Conservation (phyloP, 257 asterid genomes). For the Solanum infundibuliforme region DNA sequence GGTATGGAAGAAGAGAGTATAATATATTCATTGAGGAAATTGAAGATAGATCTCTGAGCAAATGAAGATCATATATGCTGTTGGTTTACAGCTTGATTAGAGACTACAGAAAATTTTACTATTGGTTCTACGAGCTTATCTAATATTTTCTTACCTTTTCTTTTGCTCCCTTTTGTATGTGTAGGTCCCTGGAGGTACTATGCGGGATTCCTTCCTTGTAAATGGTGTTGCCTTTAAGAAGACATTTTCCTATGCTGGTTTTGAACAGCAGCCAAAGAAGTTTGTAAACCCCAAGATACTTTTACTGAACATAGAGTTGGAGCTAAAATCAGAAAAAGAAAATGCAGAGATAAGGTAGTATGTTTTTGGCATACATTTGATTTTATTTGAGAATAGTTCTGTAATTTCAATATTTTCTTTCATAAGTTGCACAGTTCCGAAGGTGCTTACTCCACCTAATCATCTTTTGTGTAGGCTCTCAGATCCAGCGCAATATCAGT, state of each 20-base stretch:
- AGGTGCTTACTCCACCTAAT: conserved; percentile 5
- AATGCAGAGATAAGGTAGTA: conserved; percentile 94
- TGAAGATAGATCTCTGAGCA: neutral
- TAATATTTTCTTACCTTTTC: neutral
- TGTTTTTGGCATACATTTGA: neutral
- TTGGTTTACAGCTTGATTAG: neutral
- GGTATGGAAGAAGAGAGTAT: neutral
- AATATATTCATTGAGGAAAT: neutral
- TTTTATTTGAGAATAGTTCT: neutral
- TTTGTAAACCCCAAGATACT: conserved; percentile 74
- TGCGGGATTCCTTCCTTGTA: conserved; percentile 97
- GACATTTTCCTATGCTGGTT: conserved; percentile 99
- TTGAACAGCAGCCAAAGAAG: conserved; percentile 96
- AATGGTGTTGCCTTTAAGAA: conserved; percentile 97
- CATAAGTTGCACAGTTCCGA: neutral
- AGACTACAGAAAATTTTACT: neutral
- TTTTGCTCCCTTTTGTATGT: conserved; percentile 4
- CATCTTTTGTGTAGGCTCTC: conserved; percentile 45
- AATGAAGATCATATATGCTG: neutral
- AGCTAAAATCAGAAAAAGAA: conserved; percentile 94
- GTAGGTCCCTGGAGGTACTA: conserved; percentile 97
- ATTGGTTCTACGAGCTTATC: neutral
- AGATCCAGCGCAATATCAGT: conserved; percentile 85
- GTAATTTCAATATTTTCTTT: neutral
- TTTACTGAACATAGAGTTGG: conserved; percentile 84